Base-by-base conservation (phyloP, 352 stramenopile species). In the Peronosclerospora sorghi region DNA sequence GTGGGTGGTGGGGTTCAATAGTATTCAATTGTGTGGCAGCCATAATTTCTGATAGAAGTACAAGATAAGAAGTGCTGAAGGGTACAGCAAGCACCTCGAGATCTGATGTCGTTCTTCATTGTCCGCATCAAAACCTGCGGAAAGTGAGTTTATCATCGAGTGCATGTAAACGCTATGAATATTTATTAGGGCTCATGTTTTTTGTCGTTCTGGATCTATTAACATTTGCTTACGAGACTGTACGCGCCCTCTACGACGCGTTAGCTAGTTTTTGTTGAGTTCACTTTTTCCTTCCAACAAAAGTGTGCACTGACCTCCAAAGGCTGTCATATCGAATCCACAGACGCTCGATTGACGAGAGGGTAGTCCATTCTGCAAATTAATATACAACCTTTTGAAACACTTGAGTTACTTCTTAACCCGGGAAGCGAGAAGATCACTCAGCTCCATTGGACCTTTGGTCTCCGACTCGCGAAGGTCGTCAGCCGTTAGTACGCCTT, bases 401-500 rank as follows among this genome's bases (percentile, higher is more conserved):
- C 20, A 15, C 28, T 28, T 7, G 32, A 42, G 13, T 41, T 28
- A 21, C 12, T 38, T n/a, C 4, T 47, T 27, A 17, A 64, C 42
- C 6, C 46, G 45, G 36, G 58, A 67, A 35, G 54, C 36, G 21
- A 58, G 54, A 24, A 80, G 56, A 48, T 80, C 68, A 39, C 62
- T 80, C 8, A 80, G 39, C 12, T 48, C 60, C 28, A 80, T 43
- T 10, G 55, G 68, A 12, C 64, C 67, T 32, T 73, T 56, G 12
- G 46, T 45, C 32, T 69, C 62, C 5, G 62, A 71, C 32, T 55
- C 40, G 8, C 65, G 66, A 5, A 81, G 58, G 29, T 81, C 68
- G 47, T 77, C 63, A 17, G 63, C 63, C 24, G 68, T 81, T 39
- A 81, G 52, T 32, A 65, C 65, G 7, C 63, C 57, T 45, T 63